Evolutionary conservation across 306 rosid genomes (phyloP).

Genomic region (Purshia tridentata): DNA sequence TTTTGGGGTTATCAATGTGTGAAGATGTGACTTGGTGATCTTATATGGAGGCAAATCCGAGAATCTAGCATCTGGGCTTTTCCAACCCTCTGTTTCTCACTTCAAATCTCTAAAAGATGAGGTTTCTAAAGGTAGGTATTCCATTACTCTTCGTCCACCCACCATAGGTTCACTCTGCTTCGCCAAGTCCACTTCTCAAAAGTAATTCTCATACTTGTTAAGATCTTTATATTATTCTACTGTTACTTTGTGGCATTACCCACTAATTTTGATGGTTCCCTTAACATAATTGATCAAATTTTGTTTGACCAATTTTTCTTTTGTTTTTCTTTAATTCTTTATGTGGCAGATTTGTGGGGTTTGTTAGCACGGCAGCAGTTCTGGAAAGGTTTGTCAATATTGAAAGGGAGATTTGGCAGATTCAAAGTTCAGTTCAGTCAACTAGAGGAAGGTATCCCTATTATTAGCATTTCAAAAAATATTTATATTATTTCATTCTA

Average conservation of each 20-base stretch:
- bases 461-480: too few relatives aligned
- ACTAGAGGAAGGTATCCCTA: slow-evolving; percentile 35
- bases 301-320: not conserved
- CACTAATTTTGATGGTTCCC: not conserved
- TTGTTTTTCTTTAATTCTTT: not conserved
- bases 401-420: slow-evolving; percentile 64
- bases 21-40: slow-evolving; percentile 57
- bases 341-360: slow-evolving; percentile 58
- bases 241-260: not conserved
- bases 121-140: slow-evolving; percentile 69
- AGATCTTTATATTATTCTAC: not conserved
- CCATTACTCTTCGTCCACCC: slow-evolving; percentile 58
- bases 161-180: slow-evolving; percentile 44
- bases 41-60: slow-evolving; percentile 42
- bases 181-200: slow-evolving; percentile 57
- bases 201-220: slow-evolving; percentile 33
- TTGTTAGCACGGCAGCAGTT: slow-evolving; percentile 67
- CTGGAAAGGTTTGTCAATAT: slow-evolving; percentile 64
- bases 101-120: slow-evolving; percentile 54
- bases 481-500: too few relatives aligned
- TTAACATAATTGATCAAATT: not conserved
- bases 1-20: not conserved
- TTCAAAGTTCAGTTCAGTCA: slow-evolving; percentile 52
- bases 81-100: slow-evolving; percentile 58
- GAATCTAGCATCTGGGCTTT: slow-evolving; percentile 66